Base-by-base conservation (phyloP, 2,329 filamentous ascomycete genomes). In the Fusarium mundagurra region DNA sequence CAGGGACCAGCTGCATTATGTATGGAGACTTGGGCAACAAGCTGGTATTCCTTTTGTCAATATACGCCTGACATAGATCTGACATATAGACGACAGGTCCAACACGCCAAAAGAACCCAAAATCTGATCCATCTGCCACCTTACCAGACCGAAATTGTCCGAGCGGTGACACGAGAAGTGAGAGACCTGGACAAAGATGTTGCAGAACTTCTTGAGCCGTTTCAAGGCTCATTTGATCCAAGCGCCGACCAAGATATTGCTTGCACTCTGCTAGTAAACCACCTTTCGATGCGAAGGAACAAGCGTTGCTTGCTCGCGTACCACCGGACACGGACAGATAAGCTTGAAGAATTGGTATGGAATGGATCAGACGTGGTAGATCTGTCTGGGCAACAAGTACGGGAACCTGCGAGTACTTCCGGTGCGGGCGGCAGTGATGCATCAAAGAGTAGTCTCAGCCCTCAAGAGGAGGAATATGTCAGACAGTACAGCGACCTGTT, bases 391-490 rank as follows among this genome's bases (percentile, higher is more conserved):
- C 88, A 91, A 76, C 89, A 90, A 80, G 82, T 85, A 65, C 83
- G 83, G 64, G 83, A 86, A 60, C 78, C 80, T 22, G 76, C 79
- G 45, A 80, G 81, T 24, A 77, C 72, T 58, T 83, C 77, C 29
- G 38, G 59, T 20, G 33, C 39, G 66, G 83, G 77, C 72, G 82
- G 73, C 71, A 68, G 70, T 8, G 67, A 90, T 62, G 85, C 83
- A 34, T 85, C 84, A 29, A 91, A 91, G 67, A 96, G 92, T 85
- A 96, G 93, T 78, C 85, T 98, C 67, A 98, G 95, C 78, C 95
- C 96, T 0, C 96, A 98, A 81, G 96, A 99, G 82, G 95, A 98
- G 82, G 96, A 98, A 78, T 99, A 98, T 80, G 93, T 98, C 65
- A 89, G 96, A 69, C 92, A 95, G 79, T 99, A 98, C 80, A 92